Evolutionary conservation across 2,329 filamentous ascomycete genomes (phyloP), one percentile per base, ranked within the genome.

Genomic region (Alternaria dauci): DNA sequence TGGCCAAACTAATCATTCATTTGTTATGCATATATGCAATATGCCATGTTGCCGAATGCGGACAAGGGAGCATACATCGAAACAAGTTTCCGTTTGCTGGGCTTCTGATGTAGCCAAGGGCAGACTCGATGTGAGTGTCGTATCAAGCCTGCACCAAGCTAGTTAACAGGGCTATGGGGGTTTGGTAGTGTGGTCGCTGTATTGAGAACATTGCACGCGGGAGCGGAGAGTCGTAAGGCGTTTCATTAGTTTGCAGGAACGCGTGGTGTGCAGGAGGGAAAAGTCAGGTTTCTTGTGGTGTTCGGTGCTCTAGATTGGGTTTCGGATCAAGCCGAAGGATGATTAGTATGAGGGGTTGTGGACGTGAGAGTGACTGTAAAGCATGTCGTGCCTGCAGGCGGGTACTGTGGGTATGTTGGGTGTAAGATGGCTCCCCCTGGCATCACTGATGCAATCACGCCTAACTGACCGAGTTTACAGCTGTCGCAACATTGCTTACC

Each of bases 41-140:
- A 50, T 50, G 46, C 43, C 38, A 41, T 51, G 11, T 30, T 26
- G 9, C 50, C 38, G 39, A 20, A 42, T 26, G 39, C n/a, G 41
- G 58, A 57, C 34, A 51, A 59, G 52, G 55, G 52, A 54, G 36
- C 39, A 44, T 57, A 20, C 47, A 52, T 39, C 28, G 30, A 39
- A 23, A 23, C 28, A 12, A 34, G 48, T 43, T 53, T 42, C 20
- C 12, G 11, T 25, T 8, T 42, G 39, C 12, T 42, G 12, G 20
- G 23, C 20, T 42, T 42, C 20, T 42, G 12, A 25, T 25, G 20
- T 42, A 42, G 12, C 25, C 20, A 12, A 25, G 39, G 20, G 20
- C 14, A 42, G 39, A 50, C 20, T 50, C 32, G 32, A 50, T 36
- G 30, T 14, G 20, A 50, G 12, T 50, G 46, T 25, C 46, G 14